Base-by-base conservation (phyloP, 2,329 filamentous ascomycete genomes). In the Monosporascus sp. region DNA sequence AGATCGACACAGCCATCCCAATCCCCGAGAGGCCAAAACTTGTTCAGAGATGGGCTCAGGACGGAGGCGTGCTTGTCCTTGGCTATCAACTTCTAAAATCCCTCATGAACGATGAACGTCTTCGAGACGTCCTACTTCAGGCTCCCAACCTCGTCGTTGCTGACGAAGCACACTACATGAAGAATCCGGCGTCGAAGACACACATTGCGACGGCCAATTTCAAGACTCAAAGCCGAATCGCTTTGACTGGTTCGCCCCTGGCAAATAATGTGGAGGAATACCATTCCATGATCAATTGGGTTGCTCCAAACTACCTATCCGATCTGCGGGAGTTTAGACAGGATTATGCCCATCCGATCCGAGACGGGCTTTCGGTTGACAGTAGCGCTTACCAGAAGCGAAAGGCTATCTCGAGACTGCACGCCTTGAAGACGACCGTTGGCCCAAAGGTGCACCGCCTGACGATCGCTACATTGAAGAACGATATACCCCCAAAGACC, bases 261-360 rank as follows among this genome's bases (percentile, higher is more conserved):
- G 85, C 89, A 5, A 97, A 96, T 64, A 88, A 90, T 49, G 83
- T 96, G 0, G 74, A 80, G 27, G 92, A 97, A 62, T 96, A 96
- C 64, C 90, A 86, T 64, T 74, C 84, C n/a, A 89, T 96, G 82
- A 86, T 96, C 53, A 81, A 92, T 57, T 96, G 90, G 90, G 84
- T 94, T 49, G 85, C 89, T 1, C 88, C 89, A 0, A 83, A 82
- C 24, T 96, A 89, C 65, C 76, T 96, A 3, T 90, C 90, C 0
- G 77, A 81, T 3, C 69, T 78, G 9, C 62, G 69, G 0, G 86
- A 92, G 62, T 97, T 97, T 67, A 79, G 76, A 20, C 66, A 75
- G 0, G 80, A 84, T n/a, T 96, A 87, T 64, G 80, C 83, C 5
- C 78, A 77, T 3, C 89, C 89, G 0, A 96, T 97, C 57, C 76